Base-by-base conservation (phyloP, 1,139 yeast genomes). In the Yamadazyma conglobata region DNA sequence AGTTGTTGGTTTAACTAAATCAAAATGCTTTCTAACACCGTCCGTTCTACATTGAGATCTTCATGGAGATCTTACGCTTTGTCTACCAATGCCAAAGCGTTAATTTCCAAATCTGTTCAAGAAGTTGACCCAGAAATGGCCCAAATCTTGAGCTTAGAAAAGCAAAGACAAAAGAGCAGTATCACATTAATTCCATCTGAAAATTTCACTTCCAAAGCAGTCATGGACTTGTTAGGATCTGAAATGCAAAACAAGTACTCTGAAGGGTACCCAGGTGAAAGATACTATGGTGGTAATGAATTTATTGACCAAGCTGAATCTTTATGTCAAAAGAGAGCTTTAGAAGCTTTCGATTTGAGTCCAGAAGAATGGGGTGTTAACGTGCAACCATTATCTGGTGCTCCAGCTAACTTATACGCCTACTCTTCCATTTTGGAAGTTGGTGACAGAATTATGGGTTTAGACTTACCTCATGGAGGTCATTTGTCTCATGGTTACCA, bases 201-300 rank as follows among this genome's bases (percentile, higher is more conserved):
- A 61, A 89, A 89, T 64, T 87, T 88, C 67, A 89, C 97, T 34
- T 86, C 96, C 29, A 82, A 79, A 56, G 88, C 96, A 14, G 97
- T 89, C 17, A 84, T 89, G 80, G 95, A 89, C 53, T 74, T 89
- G 30, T 74, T 89, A 52, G 96, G 97, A 37, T 83, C 96, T 12
- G 95, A 87, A 61, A 87, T 89, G 95, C 93, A 87, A 64, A 89
- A 89, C 75, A 89, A 89, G 71, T 89, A 89, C 65, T 87, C 96
- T n/a, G 97, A 89, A 66, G 96, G 96, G 38, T 89, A 89, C 64
- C 97, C 97, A 30, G 96, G 96, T 42, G 96, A 88, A 51, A 79
- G 97, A 59, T 89, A 89, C 67, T 89, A 89, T 53, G 97, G 97
- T 58, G 97, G 97, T 58, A 89, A 89, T 59, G 89, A 89, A 65